Percentiles rank a stretch among this genome's conserved stretches.
These are phyloP conservation scores for Stephanodiscus triporus DNA, from an alignment of 108 stramenopile species.

Conservation along the genomic window DNA sequence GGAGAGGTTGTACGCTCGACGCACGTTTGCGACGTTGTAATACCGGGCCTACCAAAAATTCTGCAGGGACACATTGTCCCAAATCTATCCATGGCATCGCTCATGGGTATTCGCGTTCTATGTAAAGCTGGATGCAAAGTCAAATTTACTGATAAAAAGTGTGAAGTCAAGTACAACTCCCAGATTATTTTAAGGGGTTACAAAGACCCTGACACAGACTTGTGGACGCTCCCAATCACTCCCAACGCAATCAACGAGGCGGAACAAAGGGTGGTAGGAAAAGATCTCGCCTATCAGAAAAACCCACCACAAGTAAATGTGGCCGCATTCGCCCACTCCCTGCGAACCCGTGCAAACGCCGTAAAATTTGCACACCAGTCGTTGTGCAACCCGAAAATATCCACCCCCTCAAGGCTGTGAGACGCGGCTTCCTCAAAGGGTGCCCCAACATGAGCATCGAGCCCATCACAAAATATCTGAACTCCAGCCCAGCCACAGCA, in stretches of 20 bases:
- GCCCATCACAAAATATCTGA: neutral
- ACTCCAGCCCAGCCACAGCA: neutral
- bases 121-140: neutral
- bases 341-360: slow-evolving; percentile 7
- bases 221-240: neutral
- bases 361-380: slow-evolving; percentile 30
- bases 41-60: too few relatives aligned
- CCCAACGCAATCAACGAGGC: neutral
- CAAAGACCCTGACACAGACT: neutral
- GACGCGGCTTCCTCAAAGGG: slow-evolving; percentile 1
- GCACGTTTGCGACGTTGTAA: neutral
- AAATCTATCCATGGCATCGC: neutral
- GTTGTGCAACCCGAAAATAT: slow-evolving; percentile 4
- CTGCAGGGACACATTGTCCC: too few relatives aligned
- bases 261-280: neutral
- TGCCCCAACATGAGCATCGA: slow-evolving; percentile 1
- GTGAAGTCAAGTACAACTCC: neutral
- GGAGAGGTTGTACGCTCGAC: neutral
- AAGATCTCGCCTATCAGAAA: neutral
- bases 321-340: neutral
- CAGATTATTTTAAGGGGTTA: neutral
- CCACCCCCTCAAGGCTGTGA: slow-evolving; percentile 26
- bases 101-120: neutral
- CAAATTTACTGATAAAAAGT: neutral
- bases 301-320: neutral